Evolutionary conservation across 2,329 filamentous ascomycete genomes (phyloP), one percentile per base, ranked within the genome.

Genomic region (Diaporthe batatas): DNA sequence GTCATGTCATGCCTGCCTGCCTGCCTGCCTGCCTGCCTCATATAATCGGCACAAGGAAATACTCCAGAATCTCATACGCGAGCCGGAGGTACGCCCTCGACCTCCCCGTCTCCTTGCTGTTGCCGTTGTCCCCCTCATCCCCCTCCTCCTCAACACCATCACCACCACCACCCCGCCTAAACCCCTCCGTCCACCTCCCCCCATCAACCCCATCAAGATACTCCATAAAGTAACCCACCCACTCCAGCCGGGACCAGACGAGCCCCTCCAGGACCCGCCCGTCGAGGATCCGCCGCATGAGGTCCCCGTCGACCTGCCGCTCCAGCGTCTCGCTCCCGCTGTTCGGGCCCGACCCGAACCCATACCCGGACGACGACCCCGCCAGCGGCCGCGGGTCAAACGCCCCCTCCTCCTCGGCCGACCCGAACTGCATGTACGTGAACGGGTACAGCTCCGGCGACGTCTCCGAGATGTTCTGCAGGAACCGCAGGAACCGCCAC

Each of bases 261-360:
- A 74, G 49, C 8, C 54, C 32, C 7, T 71, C 73, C 14, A 74
- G 54, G 0, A 80, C 80, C 42, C 84, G 83, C 23, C 79, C 82
- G 23, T 87, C 82, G 14, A 91, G 76, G 73, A 91, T 88, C 8
- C 86, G 84, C 73, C 84, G 82, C 54, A 94, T 80, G 47, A 93
- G 83, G 76, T 94, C 91, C 0, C 92, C 92, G 74, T 94, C 86
- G 3, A 94, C 84, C 71, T 94, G 91, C 86, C 90, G 90, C 73
- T 84, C 84, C 32, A 82, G 77, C 49, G 85, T 84, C 14, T 62
- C 57, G 2, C 83, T 83, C 12, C 80, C 7, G 78, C 74, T 44
- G 34, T n/a, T n/a, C n/a, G 3, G 83, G 83, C 16, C 80, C 7
- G 78, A 75, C 68, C 80, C 79, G 25, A 29, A 23, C 34, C 80